Evolutionary conservation across 2,329 filamentous ascomycete genomes (phyloP).

Genomic region (Hortaea werneckii): DNA sequence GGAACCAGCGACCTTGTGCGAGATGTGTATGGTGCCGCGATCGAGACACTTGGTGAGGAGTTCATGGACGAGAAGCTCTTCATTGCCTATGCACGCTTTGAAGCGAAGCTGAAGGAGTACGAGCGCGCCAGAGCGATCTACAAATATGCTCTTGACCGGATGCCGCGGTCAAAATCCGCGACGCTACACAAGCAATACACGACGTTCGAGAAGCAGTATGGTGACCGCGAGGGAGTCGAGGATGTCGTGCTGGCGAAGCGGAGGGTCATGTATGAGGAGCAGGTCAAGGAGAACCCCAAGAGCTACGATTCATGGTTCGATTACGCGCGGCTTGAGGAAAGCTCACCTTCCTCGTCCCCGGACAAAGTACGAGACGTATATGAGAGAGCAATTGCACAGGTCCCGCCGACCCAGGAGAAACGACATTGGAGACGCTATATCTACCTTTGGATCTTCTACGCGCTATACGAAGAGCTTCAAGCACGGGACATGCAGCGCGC

Average conservation of each 20-base stretch:
- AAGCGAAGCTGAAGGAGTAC: slow-evolving; percentile 89
- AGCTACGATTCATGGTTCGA: slow-evolving; percentile 99
- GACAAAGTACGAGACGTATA: slow-evolving; percentile 87
- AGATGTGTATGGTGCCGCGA: slow-evolving; percentile 79
- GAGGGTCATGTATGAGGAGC: slow-evolving; percentile 85
- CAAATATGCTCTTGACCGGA: slow-evolving; percentile 87
- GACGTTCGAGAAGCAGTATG: slow-evolving; percentile 96
- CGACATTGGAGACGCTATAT: slow-evolving; percentile 95
- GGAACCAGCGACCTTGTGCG: slow-evolving; percentile 85
- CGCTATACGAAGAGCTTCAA: slow-evolving; percentile 85
- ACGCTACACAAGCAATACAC: slow-evolving; percentile 88
- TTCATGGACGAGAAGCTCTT: slow-evolving; percentile 96
- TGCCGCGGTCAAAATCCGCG: slow-evolving; percentile 78
- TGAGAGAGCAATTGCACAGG: slow-evolving; percentile 87
- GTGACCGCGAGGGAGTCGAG: slow-evolving; percentile 84
- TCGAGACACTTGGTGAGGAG: slow-evolving; percentile 84
- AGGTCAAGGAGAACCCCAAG: slow-evolving; percentile 84
- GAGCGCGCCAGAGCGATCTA: slow-evolving; percentile 90
- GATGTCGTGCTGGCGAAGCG: slow-evolving; percentile 93
- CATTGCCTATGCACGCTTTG: slow-evolving; percentile 89
- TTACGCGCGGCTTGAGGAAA: slow-evolving; percentile 82
- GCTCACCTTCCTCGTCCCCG: slow-evolving; percentile 54
- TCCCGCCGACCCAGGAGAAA: slow-evolving; percentile 92
- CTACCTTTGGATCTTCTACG: slow-evolving; percentile 97
- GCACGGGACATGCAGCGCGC: slow-evolving; percentile 69